These are phyloP conservation scores for Triticum urartu DNA, from an alignment of 176 grass and related monocot species.

Conservation along the genomic window DNA sequence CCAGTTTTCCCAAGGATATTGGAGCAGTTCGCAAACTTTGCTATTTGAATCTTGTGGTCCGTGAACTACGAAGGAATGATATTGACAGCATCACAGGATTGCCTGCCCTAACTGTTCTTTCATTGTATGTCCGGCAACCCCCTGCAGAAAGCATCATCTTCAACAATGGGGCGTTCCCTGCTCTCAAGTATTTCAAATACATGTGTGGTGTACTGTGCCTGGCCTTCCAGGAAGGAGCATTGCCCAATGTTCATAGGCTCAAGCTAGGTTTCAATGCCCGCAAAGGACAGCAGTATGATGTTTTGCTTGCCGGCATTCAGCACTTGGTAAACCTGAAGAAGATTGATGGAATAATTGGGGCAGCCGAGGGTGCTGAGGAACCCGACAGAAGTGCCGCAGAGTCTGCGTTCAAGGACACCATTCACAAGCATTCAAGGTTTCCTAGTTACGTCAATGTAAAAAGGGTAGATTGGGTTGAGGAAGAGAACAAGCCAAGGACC, in stretches of 20 bases:
- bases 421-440: neutral
- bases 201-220: neutral
- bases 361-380: neutral
- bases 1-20: neutral
- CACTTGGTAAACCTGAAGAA: neutral
- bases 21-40: neutral
- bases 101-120: neutral
- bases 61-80: neutral
- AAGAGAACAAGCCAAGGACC: neutral
- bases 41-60: neutral
- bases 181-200: slow-evolving; percentile 4
- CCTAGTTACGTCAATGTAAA: neutral
- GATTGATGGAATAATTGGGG: neutral
- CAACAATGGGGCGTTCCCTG: neutral
- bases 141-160: neutral
- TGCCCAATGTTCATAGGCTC: slow-evolving; percentile 6
- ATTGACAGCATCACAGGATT: neutral
- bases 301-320: neutral
- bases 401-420: neutral
- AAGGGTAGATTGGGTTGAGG: neutral
- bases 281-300: neutral
- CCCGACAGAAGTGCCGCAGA: neutral
- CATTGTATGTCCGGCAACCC: neutral
- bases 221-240: neutral
- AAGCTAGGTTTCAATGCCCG: slow-evolving; percentile 1